Conservation (phyloP, 1,139 yeast species). For the Debaryomycetaceae sp. region DNA sequence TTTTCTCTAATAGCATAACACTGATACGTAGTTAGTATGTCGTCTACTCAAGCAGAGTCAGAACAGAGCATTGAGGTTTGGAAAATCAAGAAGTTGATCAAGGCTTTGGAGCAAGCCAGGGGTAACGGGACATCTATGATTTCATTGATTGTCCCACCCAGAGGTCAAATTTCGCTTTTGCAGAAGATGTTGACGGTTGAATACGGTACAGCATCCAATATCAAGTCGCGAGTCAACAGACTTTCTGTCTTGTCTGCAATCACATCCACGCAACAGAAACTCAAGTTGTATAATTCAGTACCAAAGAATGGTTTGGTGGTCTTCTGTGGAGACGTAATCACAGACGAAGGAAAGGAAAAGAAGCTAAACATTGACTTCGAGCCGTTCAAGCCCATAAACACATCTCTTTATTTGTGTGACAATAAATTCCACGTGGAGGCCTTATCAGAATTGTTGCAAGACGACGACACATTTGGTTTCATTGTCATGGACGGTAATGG, state of each 20-base stretch:
- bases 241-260: conserved; percentile 92
- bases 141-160: conserved; percentile 92
- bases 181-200: conserved; percentile 96
- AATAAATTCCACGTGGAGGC: conserved; percentile 98
- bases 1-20: not conserved
- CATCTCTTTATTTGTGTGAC: conserved; percentile 92
- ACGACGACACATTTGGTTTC: conserved; percentile 94
- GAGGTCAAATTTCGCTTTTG: conserved; percentile 82
- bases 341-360: conserved; percentile 96
- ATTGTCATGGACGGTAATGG: conserved; percentile 99
- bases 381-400: conserved; percentile 97
- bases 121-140: conserved; percentile 99
- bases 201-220: conserved; percentile 97
- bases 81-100: conserved; percentile 94
- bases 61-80: conserved; percentile 97
- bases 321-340: conserved; percentile 97
- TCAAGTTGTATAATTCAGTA: conserved; percentile 82
- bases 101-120: conserved; percentile 82
- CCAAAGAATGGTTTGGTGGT: conserved; percentile 94
- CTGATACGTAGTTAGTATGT: conserved; percentile 4
- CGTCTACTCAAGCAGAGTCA: conserved; percentile 51
- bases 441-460: conserved; percentile 84
- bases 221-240: conserved; percentile 95
- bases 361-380: conserved; percentile 93
- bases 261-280: conserved; percentile 94